These are phyloP conservation scores for Achaetomium macrosporum DNA, from an alignment of 2,329 filamentous ascomycete genomes.

Conservation along the genomic window DNA sequence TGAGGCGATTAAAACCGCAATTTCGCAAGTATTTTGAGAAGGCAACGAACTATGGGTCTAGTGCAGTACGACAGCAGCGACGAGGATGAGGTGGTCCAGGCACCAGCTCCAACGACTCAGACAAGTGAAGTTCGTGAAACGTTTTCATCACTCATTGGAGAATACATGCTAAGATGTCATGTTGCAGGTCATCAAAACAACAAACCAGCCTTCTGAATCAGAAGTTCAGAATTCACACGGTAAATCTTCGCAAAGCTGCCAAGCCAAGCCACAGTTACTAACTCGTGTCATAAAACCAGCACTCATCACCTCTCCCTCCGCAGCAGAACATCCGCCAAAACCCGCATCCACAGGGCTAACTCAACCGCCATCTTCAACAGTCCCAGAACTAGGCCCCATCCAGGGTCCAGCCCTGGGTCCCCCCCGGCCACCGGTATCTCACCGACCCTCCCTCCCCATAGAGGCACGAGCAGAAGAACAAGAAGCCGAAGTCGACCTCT, in stretches of 20 bases:
- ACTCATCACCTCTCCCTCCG: not conserved
- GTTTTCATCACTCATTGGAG: not conserved
- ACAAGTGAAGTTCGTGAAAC: too few species aligned
- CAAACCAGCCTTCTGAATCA: not conserved
- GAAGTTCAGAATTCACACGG: not conserved
- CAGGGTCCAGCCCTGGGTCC: constrained; percentile 35
- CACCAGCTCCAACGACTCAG: not conserved
- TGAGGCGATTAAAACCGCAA: not conserved
- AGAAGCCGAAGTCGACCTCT: constrained; percentile 17
- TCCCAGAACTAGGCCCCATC: constrained; percentile 12
- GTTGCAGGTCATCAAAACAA: not conserved
- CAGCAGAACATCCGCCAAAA: not conserved
- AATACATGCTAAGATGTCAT: not conserved
- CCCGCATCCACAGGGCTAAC: not conserved
- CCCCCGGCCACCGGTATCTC: constrained; percentile 29
- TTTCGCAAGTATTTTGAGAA: not conserved
- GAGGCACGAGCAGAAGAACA: constrained; percentile 22
- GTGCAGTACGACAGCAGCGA: constrained; percentile 49
- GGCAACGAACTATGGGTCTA: constrained; percentile 29
- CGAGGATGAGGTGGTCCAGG: constrained; percentile 38
- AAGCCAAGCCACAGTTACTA: not conserved
- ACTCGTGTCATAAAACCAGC: not conserved
- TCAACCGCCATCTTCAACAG: not conserved
- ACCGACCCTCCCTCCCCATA: constrained; percentile 6
- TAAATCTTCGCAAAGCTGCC: not conserved